Conservation (phyloP, 2,329 filamentous ascomycete genomes). For the Blastomyces silverae region DNA sequence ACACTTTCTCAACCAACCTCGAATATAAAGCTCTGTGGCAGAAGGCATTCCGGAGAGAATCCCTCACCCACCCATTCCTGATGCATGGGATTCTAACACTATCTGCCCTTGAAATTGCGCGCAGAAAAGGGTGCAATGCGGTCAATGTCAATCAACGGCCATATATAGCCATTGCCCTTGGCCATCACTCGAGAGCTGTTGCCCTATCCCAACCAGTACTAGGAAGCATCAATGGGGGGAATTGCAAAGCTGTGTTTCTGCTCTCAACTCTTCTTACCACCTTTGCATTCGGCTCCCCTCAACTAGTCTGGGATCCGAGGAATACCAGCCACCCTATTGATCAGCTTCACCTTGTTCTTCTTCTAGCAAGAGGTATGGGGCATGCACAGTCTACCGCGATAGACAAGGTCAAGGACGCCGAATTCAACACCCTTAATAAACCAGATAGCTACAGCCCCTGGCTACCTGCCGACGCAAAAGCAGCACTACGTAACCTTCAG, state of each 20-base stretch:
- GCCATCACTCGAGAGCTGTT: conserved; percentile 27
- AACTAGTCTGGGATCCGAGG: conserved; percentile 18
- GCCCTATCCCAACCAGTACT: conserved; percentile 24
- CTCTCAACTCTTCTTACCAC: conserved; percentile 32
- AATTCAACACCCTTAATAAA: conserved; percentile 27
- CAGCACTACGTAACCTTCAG: conserved; percentile 28
- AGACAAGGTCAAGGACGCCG: conserved; percentile 25
- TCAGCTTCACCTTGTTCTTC: conserved; percentile 31
- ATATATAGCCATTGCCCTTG: conserved; percentile 28
- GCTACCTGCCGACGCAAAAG: conserved; percentile 24
- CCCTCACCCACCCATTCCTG: conserved; percentile 28
- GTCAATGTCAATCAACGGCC: conserved; percentile 8
- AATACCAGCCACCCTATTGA: conserved; percentile 22
- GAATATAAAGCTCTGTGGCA: conserved; percentile 30
- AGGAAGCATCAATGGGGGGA: conserved; percentile 24
- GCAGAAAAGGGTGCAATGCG: conserved; percentile 18
- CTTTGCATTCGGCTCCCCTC: conserved; percentile 33
- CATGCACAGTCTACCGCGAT: conserved; percentile 25
- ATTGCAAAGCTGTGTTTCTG: conserved; percentile 35
- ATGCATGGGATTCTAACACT: conserved; percentile 34
- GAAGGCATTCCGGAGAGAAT: conserved; percentile 28
- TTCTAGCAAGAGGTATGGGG: conserved; percentile 29
- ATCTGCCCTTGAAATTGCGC: conserved; percentile 31
- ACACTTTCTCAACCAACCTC: conserved; percentile 27
- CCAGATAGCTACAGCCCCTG: conserved; percentile 31